Evolutionary conservation across 192 early-diverging fungal species (phyloP).

Genomic region (Chytriomyces confervae): DNA sequence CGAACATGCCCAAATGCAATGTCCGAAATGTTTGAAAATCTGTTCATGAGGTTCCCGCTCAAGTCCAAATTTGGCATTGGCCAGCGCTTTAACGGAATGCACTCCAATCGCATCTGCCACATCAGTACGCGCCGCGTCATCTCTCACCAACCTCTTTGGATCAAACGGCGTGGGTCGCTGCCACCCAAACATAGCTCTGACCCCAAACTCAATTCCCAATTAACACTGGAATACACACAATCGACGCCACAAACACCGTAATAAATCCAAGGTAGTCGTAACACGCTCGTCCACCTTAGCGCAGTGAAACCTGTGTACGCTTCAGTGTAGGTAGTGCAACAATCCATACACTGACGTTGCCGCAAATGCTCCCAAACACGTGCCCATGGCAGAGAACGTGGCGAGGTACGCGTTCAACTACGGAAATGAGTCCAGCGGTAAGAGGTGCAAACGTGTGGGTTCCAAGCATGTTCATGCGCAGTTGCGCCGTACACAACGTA

Average conservation of each 20-base stretch:
- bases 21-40: too few species aligned
- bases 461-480: constrained; percentile 49
- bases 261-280: constrained; percentile 47
- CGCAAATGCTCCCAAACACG: constrained; percentile 43
- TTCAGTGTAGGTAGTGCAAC: constrained; percentile 23
- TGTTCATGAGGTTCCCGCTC: too few species aligned
- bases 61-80: too few species aligned
- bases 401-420: constrained; percentile 41
- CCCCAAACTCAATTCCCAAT: constrained; percentile 33
- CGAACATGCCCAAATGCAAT: too few species aligned
- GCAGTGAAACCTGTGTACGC: constrained; percentile 32
- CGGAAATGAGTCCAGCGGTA: constrained; percentile 40
- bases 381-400: constrained; percentile 39
- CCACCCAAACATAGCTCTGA: constrained; percentile 25
- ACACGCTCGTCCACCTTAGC: constrained; percentile 38
- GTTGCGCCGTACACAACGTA: constrained; percentile 16
- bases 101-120: neutral
- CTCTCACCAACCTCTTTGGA: neutral
- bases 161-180: neutral
- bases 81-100: neutral
- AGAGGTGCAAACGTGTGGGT: constrained; percentile 43
- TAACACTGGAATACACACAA: constrained; percentile 39
- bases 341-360: constrained; percentile 35
- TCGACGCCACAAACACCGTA: constrained; percentile 36
- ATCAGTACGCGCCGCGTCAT: neutral